A percentile compares a stretch with the other conserved stretches of the same genome.
Conservation (phyloP, 1,284 basidiomycete species). For the Erythrobasidium hasegawianum region DNA sequence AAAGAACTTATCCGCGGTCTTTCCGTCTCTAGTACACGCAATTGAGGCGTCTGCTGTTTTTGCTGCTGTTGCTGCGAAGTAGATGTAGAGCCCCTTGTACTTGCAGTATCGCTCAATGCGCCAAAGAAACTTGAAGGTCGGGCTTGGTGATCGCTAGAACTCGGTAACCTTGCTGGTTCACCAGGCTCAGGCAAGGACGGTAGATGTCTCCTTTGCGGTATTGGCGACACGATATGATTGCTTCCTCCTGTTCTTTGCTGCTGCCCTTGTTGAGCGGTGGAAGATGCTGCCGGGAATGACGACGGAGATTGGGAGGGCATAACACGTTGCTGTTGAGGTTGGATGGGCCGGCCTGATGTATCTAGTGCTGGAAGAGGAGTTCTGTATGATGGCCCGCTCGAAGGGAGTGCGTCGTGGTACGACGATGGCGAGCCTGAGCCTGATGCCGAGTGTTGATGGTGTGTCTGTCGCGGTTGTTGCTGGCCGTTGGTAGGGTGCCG, state of each 20-base stretch:
- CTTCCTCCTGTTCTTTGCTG: background rate
- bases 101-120: background rate
- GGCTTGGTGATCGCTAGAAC: background rate
- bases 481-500: no score
- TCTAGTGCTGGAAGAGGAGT: no score
- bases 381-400: no score
- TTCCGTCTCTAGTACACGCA: background rate
- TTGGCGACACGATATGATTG: no score
- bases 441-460: no score
- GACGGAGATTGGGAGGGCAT: background rate
- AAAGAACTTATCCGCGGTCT: background rate
- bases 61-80: slow-evolving; percentile 1
- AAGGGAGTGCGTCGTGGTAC: no score
- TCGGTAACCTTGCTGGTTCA: no score
- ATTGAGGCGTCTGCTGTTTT: background rate
- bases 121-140: background rate
- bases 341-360: background rate
- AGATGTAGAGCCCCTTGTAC: background rate
- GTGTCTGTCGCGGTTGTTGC: no score
- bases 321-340: background rate
- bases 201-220: no score
- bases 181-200: no score
- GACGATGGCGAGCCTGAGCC: no score
- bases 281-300: slow-evolving; percentile 1
- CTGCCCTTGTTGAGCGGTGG: background rate